phyloP scores from a whole-genome alignment of 768 basidiomycete genomes.

The Xerocomus potaroensis region DNA sequence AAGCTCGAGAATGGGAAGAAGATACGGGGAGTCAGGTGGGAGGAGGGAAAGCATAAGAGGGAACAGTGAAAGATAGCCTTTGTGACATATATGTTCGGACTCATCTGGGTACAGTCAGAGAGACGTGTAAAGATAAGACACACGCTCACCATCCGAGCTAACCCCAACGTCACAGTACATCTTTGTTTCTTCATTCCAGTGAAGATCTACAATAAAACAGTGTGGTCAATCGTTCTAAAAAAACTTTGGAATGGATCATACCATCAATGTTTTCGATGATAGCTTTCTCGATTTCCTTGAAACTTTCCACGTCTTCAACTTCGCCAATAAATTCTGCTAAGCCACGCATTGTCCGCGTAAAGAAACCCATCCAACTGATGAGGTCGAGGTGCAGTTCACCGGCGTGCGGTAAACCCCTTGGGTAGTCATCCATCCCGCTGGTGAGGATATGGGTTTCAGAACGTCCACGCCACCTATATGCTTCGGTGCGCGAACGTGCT shows the following conservation, averaged over 20 bases:
- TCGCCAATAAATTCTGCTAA: constrained; percentile 86
- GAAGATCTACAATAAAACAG: constrained; percentile 56
- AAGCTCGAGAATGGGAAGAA: constrained; percentile 77
- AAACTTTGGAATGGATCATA: constrained; percentile 26
- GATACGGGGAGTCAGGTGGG: constrained; percentile 68
- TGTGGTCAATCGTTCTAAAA: not conserved
- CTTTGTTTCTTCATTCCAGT: constrained; percentile 84
- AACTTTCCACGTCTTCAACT: constrained; percentile 77
- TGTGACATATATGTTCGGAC: constrained; percentile 86
- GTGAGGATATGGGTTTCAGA: constrained; percentile 85
- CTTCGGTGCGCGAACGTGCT: constrained; percentile 84
- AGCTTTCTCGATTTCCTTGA: constrained; percentile 70
- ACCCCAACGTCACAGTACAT: constrained; percentile 94
- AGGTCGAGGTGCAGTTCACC: constrained; percentile 93
- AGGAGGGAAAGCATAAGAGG: constrained; percentile 86
- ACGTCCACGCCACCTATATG: constrained; percentile 91
- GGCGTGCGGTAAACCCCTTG: constrained; percentile 80
- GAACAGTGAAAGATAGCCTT: constrained; percentile 92
- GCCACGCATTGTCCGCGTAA: constrained; percentile 87
- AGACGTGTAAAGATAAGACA: not conserved
- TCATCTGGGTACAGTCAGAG: constrained; percentile 56
- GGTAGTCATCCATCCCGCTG: constrained; percentile 96
- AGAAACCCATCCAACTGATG: constrained; percentile 96
- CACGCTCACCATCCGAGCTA: constrained; percentile 67
- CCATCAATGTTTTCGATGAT: constrained; percentile 86